Evolutionary conservation across 1,139 yeast genomes (phyloP).

Genomic region (Debaryomyces singareniensis): DNA sequence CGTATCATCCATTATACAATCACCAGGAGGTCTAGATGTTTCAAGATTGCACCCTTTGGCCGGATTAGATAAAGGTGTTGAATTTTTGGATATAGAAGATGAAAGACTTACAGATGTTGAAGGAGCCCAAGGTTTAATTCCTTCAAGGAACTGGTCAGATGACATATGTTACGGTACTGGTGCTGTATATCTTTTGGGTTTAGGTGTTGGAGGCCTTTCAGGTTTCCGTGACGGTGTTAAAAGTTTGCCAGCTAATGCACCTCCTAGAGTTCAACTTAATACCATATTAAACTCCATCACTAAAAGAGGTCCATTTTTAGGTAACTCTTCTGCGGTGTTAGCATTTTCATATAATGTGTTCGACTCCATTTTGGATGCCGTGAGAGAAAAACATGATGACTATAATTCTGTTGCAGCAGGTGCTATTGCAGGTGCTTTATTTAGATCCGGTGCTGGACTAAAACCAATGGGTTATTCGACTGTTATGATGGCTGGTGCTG

Average conservation of each 20-base stretch:
- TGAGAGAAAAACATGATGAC: conserved; percentile 87
- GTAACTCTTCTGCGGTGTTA: conserved; percentile 91
- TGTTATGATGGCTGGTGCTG: conserved; percentile 80
- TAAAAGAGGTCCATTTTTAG: conserved; percentile 91
- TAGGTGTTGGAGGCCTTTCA: conserved; percentile 78
- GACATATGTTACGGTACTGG: conserved; percentile 98
- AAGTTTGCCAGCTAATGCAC: conserved; percentile 66
- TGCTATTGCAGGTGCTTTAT: conserved; percentile 86
- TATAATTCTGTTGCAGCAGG: conserved; percentile 83
- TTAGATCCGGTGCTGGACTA: conserved; percentile 78
- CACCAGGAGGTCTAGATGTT: conserved; percentile 64
- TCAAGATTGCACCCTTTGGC: conserved; percentile 87
- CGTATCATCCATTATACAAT: conserved; percentile 53
- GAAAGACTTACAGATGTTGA: conserved; percentile 63
- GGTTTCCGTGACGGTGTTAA: conserved; percentile 84
- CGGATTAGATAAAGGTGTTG: conserved; percentile 83
- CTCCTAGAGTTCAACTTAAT: conserved; percentile 75
- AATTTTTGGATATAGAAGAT: conserved; percentile 85
- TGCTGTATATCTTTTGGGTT: conserved; percentile 76
- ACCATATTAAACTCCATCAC: conserved; percentile 89
- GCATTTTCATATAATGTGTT: conserved; percentile 83
- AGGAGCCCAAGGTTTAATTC: conserved; percentile 85
- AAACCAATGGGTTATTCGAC: conserved; percentile 87
- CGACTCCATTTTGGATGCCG: conserved; percentile 70
- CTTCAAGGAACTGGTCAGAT: conserved; percentile 95